These are phyloP conservation scores for Chlamydomonas schloesseri DNA, from an alignment of 139 green algal species.

Conservation along the genomic window DNA sequence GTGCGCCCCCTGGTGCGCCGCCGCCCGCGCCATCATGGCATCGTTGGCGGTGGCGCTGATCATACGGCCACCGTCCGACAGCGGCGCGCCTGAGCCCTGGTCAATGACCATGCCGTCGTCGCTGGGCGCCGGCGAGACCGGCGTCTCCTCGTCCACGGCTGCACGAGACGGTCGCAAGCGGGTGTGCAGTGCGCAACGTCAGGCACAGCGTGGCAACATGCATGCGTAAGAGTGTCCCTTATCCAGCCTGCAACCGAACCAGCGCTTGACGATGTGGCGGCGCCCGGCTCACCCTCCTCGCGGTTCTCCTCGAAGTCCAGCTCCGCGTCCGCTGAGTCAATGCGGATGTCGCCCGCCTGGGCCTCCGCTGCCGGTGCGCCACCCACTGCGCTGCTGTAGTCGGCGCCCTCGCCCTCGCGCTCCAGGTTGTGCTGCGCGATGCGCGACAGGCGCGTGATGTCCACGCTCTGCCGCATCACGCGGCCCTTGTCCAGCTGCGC, in stretches of 20 bases:
- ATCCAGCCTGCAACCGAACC: too few species aligned
- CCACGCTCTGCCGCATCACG: slow-evolving; percentile 68
- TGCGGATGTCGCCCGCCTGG: slow-evolving; percentile 75
- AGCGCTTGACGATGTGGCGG: too few species aligned
- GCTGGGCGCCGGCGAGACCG: slow-evolving; percentile 44
- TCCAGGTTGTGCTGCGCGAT: slow-evolving; percentile 86
- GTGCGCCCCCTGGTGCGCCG: slow-evolving; percentile 33
- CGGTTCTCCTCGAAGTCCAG: slow-evolving; percentile 84
- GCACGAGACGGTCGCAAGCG: too few species aligned
- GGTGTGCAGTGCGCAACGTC: too few species aligned
- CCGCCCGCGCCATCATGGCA: slow-evolving; percentile 32
- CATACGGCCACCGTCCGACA: slow-evolving; percentile 17
- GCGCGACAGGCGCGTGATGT: slow-evolving; percentile 79
- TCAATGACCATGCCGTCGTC: slow-evolving; percentile 69
- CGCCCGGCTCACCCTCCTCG: slow-evolving; percentile 59
- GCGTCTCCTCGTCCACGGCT: slow-evolving; percentile 51
- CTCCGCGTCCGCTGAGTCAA: slow-evolving; percentile 86
- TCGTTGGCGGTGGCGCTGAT: slow-evolving; percentile 40
- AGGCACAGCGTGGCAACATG: too few species aligned
- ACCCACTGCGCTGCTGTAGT: slow-evolving; percentile 63
- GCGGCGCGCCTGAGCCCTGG: slow-evolving; percentile 43
- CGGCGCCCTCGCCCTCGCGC: slow-evolving; percentile 65
- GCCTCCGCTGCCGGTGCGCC: slow-evolving; percentile 57
- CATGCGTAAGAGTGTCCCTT: too few species aligned
- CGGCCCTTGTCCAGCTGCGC: slow-evolving; percentile 37